A percentile compares a stretch with the other conserved stretches of the same genome.
These are phyloP conservation scores for Fusarium sp. DNA, from an alignment of 2,329 filamentous ascomycete genomes.

Conservation along the genomic window DNA sequence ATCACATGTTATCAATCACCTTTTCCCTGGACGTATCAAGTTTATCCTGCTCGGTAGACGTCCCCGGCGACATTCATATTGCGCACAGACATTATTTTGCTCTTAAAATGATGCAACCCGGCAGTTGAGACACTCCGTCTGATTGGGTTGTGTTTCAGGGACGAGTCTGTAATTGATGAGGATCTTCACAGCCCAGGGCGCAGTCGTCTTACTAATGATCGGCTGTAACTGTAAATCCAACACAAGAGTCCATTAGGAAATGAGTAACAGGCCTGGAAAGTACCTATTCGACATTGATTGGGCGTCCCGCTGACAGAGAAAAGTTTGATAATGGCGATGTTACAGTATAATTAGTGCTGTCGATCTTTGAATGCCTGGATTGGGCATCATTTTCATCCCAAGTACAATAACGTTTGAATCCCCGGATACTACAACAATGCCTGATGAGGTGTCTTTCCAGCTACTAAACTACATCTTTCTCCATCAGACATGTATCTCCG, in stretches of 20 bases:
- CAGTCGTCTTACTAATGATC: neutral
- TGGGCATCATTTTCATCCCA: neutral
- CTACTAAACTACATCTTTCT: neutral
- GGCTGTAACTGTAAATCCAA: neutral
- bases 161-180: too few relatives aligned
- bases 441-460: neutral
- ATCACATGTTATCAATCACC: too few relatives aligned
- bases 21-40: too few relatives aligned
- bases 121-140: neutral
- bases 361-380: neutral
- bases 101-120: neutral
- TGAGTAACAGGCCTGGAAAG: neutral
- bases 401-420: neutral
- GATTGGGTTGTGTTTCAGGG: neutral
- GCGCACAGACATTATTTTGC: too few relatives aligned
- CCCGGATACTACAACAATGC: neutral
- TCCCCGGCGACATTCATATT: too few relatives aligned
- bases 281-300: neutral
- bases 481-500: neutral
- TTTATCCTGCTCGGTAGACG: too few relatives aligned
- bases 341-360: neutral
- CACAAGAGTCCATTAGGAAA: neutral
- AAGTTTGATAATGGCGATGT: neutral
- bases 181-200: neutral
- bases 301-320: too few relatives aligned